Conservation (phyloP, 805 yeast species). For the Barnettozyma botsteinii region DNA sequence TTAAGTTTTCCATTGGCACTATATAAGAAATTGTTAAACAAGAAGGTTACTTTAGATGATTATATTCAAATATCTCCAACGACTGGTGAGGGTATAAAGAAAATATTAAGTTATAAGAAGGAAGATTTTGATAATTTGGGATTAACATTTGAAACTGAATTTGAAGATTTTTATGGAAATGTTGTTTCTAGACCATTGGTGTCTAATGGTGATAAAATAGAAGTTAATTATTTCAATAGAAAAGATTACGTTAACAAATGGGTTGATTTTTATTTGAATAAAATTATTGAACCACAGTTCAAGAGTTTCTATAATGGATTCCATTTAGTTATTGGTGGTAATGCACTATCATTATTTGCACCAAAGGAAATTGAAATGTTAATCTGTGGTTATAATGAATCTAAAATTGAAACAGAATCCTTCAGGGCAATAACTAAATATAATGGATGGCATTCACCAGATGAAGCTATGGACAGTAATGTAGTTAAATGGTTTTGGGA, state of each 20-base stretch:
- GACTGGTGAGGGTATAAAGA: conserved; percentile 45
- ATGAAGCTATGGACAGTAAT: conserved; percentile 29
- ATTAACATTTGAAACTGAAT: conserved; percentile 57
- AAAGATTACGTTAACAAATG: conserved; percentile 57
- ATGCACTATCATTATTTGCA: conserved; percentile 71
- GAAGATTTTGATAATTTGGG: conserved; percentile 45
- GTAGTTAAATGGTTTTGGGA: conserved; percentile 87
- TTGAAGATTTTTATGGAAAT: conserved; percentile 42
- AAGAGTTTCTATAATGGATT: conserved; percentile 66
- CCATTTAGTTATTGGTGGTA: conserved; percentile 67
- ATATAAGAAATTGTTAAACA: conserved; percentile 64
- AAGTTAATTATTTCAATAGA: conserved; percentile 57
- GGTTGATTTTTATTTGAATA: conserved; percentile 53
- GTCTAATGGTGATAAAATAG: conserved; percentile 46
- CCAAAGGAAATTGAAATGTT: conserved; percentile 78
- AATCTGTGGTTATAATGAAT: conserved; percentile 63
- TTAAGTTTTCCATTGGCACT: conserved; percentile 69
- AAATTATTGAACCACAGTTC: conserved; percentile 47
- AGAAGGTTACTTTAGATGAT: conserved; percentile 55
- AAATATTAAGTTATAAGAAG: conserved; percentile 39
- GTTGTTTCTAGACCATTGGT: conserved; percentile 45
- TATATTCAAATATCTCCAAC: conserved; percentile 64
- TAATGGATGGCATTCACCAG: conserved; percentile 50
- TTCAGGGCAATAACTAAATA: conserved; percentile 71
- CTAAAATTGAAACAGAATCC: conserved; percentile 56